Evolutionary conservation across 805 yeast genomes (phyloP).

Genomic region (Yarrowia sp.): DNA sequence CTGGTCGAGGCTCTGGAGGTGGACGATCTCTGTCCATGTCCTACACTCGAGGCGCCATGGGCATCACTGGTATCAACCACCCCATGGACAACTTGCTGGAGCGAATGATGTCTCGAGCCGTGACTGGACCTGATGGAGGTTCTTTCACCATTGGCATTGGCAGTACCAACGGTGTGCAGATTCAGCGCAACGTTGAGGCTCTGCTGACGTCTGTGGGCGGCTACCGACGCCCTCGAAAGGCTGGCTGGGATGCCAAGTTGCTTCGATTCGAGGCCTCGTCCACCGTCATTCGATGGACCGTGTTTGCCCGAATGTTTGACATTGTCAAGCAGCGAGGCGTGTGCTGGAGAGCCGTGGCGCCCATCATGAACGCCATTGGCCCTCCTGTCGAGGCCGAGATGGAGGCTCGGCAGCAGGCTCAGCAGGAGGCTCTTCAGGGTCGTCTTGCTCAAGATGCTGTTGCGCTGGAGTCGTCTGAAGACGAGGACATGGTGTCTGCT

Average conservation of each 20-base stretch:
- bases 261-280: neutral
- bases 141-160: slow-evolving; percentile 17
- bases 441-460: neutral
- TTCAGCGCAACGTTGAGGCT: slow-evolving; percentile 23
- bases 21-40: neutral
- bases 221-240: slow-evolving; percentile 14
- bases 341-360: slow-evolving; percentile 23
- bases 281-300: slow-evolving; percentile 21
- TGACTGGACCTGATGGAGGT: slow-evolving; percentile 2
- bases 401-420: slow-evolving; percentile 13
- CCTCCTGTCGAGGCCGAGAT: slow-evolving; percentile 15
- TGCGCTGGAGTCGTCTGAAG: neutral
- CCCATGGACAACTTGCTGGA: slow-evolving; percentile 20
- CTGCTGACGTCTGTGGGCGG: slow-evolving; percentile 14
- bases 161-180: neutral
- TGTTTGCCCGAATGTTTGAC: slow-evolving; percentile 19
- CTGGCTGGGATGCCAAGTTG: slow-evolving; percentile 16
- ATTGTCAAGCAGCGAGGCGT: slow-evolving; percentile 14
- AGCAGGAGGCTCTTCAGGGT: neutral
- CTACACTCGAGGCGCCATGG: neutral
- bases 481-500: slow-evolving; percentile 13
- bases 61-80: neutral
- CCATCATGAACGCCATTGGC: slow-evolving; percentile 25
- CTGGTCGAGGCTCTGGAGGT: neutral
- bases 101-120: slow-evolving; percentile 13